Evolutionary conservation across 805 yeast species (phyloP).

Genomic region (Komagataella mondaviorum): DNA sequence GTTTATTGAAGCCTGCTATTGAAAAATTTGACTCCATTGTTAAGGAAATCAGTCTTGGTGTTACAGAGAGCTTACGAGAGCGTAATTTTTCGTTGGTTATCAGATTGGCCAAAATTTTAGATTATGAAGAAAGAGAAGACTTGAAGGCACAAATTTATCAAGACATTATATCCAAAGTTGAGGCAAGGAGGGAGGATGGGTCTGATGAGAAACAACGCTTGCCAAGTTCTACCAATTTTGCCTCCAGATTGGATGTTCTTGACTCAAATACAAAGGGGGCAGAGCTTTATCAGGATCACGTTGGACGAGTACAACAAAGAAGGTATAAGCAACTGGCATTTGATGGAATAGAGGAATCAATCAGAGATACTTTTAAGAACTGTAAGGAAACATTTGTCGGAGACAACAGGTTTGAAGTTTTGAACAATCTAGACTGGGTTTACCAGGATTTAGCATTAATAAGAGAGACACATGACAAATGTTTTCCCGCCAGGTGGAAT

Average conservation of each 20-base stretch:
- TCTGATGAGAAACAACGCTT: slow-evolving; percentile 5
- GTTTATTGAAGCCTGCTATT: slow-evolving; percentile 33
- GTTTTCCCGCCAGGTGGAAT: slow-evolving; percentile 68
- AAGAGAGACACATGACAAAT: slow-evolving; percentile 36
- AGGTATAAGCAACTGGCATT: slow-evolving; percentile 51
- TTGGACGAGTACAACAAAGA: slow-evolving; percentile 32
- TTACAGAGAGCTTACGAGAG: slow-evolving; percentile 62
- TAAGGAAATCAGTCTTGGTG: slow-evolving; percentile 47
- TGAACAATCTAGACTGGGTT: slow-evolving; percentile 70
- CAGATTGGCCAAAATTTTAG: slow-evolving; percentile 64
- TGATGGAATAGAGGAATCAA: slow-evolving; percentile 40
- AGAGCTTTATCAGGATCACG: neutral
- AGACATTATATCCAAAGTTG: slow-evolving; percentile 4
- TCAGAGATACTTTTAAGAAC: slow-evolving; percentile 53
- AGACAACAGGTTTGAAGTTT: slow-evolving; percentile 33
- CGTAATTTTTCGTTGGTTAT: slow-evolving; percentile 57
- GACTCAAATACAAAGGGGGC: neutral
- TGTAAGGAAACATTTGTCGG: slow-evolving; percentile 39
- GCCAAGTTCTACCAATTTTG: slow-evolving; percentile 16
- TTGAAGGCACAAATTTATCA: slow-evolving; percentile 20
- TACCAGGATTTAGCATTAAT: slow-evolving; percentile 67
- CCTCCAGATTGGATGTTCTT: neutral
- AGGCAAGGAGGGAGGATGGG: slow-evolving; percentile 4
- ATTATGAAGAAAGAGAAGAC: slow-evolving; percentile 73
- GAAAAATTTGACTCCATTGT: slow-evolving; percentile 52